Evolutionary conservation across 2,329 filamentous ascomycete genomes (phyloP), one percentile per base, ranked within the genome.

Genomic region (Fusarium sp.): DNA sequence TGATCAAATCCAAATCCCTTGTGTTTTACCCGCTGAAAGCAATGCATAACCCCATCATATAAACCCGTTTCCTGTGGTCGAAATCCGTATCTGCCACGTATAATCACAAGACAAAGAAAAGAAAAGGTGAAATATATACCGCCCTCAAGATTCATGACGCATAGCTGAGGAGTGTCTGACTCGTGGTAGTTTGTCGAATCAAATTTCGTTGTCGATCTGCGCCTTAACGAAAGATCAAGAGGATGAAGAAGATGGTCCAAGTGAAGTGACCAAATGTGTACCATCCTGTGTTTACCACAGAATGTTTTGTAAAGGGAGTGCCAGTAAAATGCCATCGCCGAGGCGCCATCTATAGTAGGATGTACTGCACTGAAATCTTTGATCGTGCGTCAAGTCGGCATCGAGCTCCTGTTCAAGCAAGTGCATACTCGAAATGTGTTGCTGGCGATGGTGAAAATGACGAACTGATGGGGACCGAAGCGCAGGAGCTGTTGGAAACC

Each of bases 21-120:
- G 37, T 75, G 39, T 75, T 78, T 76, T 77, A 72, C 73, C 76
- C 77, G 76, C 77, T 78, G 68, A 76, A 72, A 68, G 71, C 70
- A 76, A 80, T 81, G 79, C 78, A 79, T 76, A 66, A 78, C 70
- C 71, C 71, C 72, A 56, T 78, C 76, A 62, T 79, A 62, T 76
- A 64, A 68, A 50, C 64, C 74, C 71, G 65, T 76, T 77, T 75
- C 74, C 67, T 59, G 63, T 70, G 61, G 57, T 62, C 69, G 63
- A 65, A 57, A 56, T 44, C 55, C 62, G 37, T 53, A 39, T 70
- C 62, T 67, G 64, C 69, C 62, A 70, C 68, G 50, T 67, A 52
- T 48, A 63, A 68, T 53, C 71, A 71, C 45, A 69, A 70, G 70
- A 39, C 7, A 43, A 54, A 44, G 4, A 62, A 56, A 56, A 53